phyloP scores from a whole-genome alignment of 768 basidiomycete genomes.

The Trametes maxima region DNA sequence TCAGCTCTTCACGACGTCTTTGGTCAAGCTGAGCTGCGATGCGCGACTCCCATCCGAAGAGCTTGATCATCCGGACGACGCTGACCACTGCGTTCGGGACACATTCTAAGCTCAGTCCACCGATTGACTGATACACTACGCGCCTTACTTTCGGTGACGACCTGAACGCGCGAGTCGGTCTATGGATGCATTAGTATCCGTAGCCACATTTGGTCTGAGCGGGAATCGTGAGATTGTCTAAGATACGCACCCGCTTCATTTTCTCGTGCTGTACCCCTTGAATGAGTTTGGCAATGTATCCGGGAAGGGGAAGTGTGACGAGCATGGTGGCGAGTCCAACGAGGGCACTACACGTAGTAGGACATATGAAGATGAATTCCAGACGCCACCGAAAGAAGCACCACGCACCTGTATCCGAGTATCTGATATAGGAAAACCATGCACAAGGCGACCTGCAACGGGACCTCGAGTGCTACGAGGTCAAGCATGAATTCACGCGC shows the following conservation, averaged over 20 bases:
- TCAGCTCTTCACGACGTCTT: conserved; percentile 63
- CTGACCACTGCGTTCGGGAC: conserved; percentile 40
- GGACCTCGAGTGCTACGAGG: not conserved
- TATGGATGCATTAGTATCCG: conserved; percentile 15
- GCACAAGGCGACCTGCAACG: conserved; percentile 26
- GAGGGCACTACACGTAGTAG: conserved; percentile 31
- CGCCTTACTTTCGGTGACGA: conserved; percentile 43
- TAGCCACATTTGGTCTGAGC: not conserved
- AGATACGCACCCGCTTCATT: conserved; percentile 41
- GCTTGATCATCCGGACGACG: conserved; percentile 48
- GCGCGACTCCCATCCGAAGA: conserved; percentile 47
- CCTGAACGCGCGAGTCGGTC: conserved; percentile 52
- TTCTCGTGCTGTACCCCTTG: conserved; percentile 38
- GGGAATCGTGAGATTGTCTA: not conserved
- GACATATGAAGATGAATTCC: conserved; percentile 35
- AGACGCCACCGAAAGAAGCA: not conserved
- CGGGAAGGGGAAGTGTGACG: conserved; percentile 43
- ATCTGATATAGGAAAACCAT: conserved; percentile 45
- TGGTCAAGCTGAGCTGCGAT: conserved; percentile 54
- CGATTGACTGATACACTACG: not conserved
- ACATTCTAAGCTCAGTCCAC: not conserved
- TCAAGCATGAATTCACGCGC: conserved; percentile 26
- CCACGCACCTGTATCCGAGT: conserved; percentile 47
- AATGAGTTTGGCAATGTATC: conserved; percentile 38
- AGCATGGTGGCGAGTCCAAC: conserved; percentile 34